phyloP scores from a whole-genome alignment of 345 rosid genomes.

The Salix caprea region DNA sequence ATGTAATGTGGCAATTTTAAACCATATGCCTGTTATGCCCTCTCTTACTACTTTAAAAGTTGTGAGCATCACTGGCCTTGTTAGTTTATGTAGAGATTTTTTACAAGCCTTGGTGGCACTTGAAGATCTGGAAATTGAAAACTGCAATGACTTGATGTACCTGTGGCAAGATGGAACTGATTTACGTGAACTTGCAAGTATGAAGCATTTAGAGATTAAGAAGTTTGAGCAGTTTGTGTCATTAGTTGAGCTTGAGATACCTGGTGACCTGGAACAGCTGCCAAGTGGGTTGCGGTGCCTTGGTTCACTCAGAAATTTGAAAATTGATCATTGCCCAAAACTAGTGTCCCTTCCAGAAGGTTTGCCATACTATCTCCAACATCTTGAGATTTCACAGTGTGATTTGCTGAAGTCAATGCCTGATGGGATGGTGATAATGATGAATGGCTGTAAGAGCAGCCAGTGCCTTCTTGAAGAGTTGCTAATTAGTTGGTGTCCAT shows the following conservation, averaged over 20 bases:
- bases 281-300: conserved; percentile 2
- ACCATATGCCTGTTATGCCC: background rate
- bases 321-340: conserved; percentile 5
- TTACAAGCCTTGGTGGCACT: conserved; percentile 1
- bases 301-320: conserved; percentile 11
- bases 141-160: conserved; percentile 6
- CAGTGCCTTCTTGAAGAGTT: background rate
- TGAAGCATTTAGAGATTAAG: background rate
- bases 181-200: background rate
- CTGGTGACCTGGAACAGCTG: background rate
- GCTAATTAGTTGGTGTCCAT: background rate
- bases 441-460: background rate
- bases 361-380: conserved; percentile 2
- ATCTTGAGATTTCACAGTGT: conserved; percentile 7
- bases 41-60: conserved; percentile 13
- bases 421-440: background rate
- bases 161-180: conserved; percentile 7
- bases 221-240: background rate
- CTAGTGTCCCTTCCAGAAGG: conserved; percentile 9
- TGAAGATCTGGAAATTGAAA: conserved; percentile 5
- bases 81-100: background rate
- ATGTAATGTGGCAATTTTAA: background rate
- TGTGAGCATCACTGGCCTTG: background rate
- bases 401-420: conserved; percentile 3
- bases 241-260: background rate